Evolutionary conservation across 495 filamentous ascomycete genomes (phyloP).

Genomic region (Daldinia vernicosa): DNA sequence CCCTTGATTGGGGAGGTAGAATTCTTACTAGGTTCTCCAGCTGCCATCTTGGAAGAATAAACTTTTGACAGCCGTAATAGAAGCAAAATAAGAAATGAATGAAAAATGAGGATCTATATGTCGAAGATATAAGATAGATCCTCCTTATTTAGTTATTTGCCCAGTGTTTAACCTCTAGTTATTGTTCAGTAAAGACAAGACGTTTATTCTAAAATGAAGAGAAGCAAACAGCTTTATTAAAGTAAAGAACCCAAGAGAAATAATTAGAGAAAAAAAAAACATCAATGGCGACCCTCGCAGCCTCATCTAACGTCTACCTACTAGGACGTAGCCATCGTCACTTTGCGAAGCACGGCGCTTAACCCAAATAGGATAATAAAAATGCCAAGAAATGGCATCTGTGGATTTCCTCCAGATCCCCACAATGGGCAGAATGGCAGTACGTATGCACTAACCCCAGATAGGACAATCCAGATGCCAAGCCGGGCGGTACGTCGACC

Average conservation of each 20-base stretch:
- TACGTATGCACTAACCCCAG: neutral
- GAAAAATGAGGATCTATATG: neutral
- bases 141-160: too few species aligned
- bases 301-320: slow-evolving; percentile 2
- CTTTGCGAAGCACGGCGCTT: slow-evolving; percentile 23
- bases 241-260: neutral
- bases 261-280: neutral
- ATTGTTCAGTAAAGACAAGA: neutral
- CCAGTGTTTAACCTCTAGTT: neutral
- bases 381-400: slow-evolving; percentile 34
- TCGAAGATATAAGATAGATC: too few species aligned
- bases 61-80: neutral
- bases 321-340: slow-evolving; percentile 8
- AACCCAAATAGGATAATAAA: slow-evolving; percentile 37
- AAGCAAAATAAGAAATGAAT: neutral
- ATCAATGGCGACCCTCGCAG: neutral
- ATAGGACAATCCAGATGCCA: neutral
- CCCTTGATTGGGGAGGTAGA: neutral
- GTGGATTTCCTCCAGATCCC: neutral
- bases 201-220: neutral
- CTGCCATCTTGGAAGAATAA: slow-evolving; percentile 33
- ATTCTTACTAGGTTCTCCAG: slow-evolving; percentile 42
- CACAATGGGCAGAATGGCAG: neutral
- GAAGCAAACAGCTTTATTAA: neutral
- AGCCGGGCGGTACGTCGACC: neutral